Evolutionary conservation across 352 stramenopile species (phyloP), one percentile per base, ranked within the genome.

Genomic region (Pythium dissimile): DNA sequence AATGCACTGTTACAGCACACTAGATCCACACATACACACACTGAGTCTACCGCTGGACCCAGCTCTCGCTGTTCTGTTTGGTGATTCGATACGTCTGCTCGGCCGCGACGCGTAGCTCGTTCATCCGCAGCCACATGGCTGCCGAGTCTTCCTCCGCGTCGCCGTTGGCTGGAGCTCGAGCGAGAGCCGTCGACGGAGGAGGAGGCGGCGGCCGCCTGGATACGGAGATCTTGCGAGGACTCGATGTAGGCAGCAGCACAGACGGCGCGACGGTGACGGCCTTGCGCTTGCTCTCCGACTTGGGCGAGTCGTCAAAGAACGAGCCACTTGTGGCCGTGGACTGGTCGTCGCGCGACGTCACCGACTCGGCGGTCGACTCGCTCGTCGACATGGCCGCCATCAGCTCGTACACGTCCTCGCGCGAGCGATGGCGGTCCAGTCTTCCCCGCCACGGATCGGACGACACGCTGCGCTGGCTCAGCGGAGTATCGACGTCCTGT

Each of bases 61-160:
- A 59, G 46, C 54, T 18, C 1, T 54, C 34, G 21, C 35, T 59
- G 18, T 62, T 59, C 18, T 57, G 34, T 30, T 56, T 62, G 28
- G 54, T 56, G 8, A 64, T 41, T 20, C 38, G 43, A 21, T 69
- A 64, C 23, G 49, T 61, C 20, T 64, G 47, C 44, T 64, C 62
- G 34, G 62, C 62, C n/a, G 44, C 35, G 26, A 54, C 37, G 7
- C 44, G 49, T 11, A 69, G 54, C 30, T 61, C 27, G 21, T 52
- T 30, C 54, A 69, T 69, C 26, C 61, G 54, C 44, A 42, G 20
- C 37, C 53, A 69, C 16, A 64, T 35, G 39, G 34, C 3, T 11
- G 32, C 34, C 5, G 39, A 24, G 30, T 28, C 18, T 10, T 55
- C 48, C 1, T 12, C 20, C 34, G 44, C n/a, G n/a, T n/a, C n/a